Evolutionary conservation across 768 basidiomycete genomes (phyloP), one percentile per base, ranked within the genome.

Genomic region (Phylloporus arenicola): DNA sequence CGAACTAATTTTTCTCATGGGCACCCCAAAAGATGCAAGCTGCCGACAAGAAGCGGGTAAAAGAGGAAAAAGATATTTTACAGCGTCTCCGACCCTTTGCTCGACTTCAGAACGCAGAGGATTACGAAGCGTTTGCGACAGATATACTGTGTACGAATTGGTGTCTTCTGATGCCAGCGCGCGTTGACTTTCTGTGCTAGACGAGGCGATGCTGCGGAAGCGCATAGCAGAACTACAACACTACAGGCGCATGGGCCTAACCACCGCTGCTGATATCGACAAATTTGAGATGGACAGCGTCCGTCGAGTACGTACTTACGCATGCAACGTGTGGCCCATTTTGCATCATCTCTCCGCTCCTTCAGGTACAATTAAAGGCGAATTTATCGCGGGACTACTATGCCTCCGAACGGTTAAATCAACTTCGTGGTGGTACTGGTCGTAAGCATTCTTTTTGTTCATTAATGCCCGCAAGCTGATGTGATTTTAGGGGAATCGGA

Each of bases 41-140:
- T 10, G 78, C 79, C 3, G 95, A 99, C 57, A 88, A 94, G 72
- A 97, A 96, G 65, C 76, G 92, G 16, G 79, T 80, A 8, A 85
- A 88, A 59, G 95, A 97, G 54, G 94, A 98, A 60, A 82, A 88
- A 56, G 96, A 98, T 54, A 84, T 97, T 48, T 69, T 92, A 20
- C 83, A 91, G 58, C 83, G 93, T 22, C 76, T 94, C 48, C 87
- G 94, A 56, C 90, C 92, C 3, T 97, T 97, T 67, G 82, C 95
- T 24, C 82, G 85, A 47, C 72, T 98, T 31, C 93, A 96, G 64
- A 93, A 92, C 0, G 86, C 88, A 1, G 83, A 88, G 51, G 95
- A 99, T 62, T 94, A 86, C 58, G 96, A 99, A 64, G 75, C 75
- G 3, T 89, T 98, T 63, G 75, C 86, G 5, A 79, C 92, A 11